These are phyloP conservation scores for Fusarium tjaetaba DNA, from an alignment of 2,329 filamentous ascomycete species.

Conservation along the genomic window DNA sequence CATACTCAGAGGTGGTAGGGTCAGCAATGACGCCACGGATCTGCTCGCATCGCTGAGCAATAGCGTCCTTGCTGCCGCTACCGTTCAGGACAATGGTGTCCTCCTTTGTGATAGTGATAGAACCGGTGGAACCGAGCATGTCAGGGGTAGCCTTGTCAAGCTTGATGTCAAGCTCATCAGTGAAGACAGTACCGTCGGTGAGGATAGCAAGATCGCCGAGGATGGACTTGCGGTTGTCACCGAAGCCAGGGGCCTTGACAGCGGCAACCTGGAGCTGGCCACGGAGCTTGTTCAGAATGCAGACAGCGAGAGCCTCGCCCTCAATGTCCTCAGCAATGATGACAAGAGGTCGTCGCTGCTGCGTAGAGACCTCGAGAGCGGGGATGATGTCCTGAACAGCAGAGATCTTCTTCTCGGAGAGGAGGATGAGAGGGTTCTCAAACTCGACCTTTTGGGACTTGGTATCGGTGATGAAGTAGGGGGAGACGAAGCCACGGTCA, in stretches of 20 bases:
- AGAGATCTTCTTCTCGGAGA: conserved; percentile 99
- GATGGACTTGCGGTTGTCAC: conserved; percentile 99
- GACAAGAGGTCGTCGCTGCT: conserved; percentile 92
- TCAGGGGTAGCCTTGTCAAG: conserved; percentile 97
- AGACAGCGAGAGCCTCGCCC: conserved; percentile 96
- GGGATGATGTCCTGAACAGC: conserved; percentile 99
- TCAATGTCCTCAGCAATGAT: conserved; percentile 99
- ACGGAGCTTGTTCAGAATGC: conserved; percentile 99
- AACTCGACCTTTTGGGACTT: conserved; percentile 99
- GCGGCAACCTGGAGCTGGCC: conserved; percentile 98
- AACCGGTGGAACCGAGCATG: conserved; percentile 95
- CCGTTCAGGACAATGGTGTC: conserved; percentile 99
- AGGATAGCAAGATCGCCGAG: conserved; percentile 95
- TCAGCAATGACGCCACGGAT: conserved; percentile 97
- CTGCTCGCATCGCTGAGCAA: conserved; percentile 97
- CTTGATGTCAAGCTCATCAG: conserved; percentile 98
- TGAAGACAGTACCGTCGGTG: conserved; percentile 97
- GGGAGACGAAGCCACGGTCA: conserved; percentile 97
- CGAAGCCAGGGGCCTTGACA: conserved; percentile 98
- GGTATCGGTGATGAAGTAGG: conserved; percentile 99
- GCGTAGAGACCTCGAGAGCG: conserved; percentile 95
- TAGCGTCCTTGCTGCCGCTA: conserved; percentile 92
- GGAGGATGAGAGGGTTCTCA: conserved; percentile 97
- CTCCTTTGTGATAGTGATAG: conserved; percentile 99
- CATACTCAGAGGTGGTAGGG: conserved; percentile 95